Evolutionary conservation across 164 flowering plant genomes (phyloP), one percentile per base, ranked within the genome.

Genomic region (Amborella trichopoda): DNA sequence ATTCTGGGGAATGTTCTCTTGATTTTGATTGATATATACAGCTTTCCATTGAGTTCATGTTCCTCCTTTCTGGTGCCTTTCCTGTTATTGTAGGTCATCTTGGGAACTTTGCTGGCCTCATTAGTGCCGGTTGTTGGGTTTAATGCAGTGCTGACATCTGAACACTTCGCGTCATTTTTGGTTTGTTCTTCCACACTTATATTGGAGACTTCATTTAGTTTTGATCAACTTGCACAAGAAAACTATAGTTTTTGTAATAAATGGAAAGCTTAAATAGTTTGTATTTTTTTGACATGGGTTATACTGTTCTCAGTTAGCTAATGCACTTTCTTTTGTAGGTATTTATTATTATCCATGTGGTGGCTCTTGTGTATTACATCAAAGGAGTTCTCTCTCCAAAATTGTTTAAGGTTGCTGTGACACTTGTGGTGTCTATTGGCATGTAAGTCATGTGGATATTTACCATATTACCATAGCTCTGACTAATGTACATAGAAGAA

Each of bases 51-150:
- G n/a, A n/a, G n/a, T n/a, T n/a, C n/a, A n/a, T n/a, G n/a, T n/a
- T n/a, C n/a, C n/a, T n/a, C n/a, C n/a, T n/a, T n/a, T n/a, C n/a
- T n/a, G n/a, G n/a, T n/a, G 59, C n/a, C n/a, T n/a, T n/a, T n/a
- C n/a, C n/a, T 47, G 25, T 14, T 8, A 23, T 16, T 71, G 68
- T 80, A 93, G 99, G 85, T 93, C 62, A 78, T 93, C 39, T 49
- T 93, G 53, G 96, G 96, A 24, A 93, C 99, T 46, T 55, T 93
- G 56, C 62, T 88, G 32, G 96, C 99, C 23, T 62, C 99, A 20
- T 62, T 93, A 73, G 99, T 93, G 40, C 99, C 99, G 56, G 95
- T 93, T 46, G 99, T 93, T 51, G 99, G 99, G 26, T 93, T 93
- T 49, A 93, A 93, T 73, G 99, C 99, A 19, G 95, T 93, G 48